These are phyloP conservation scores for Colletotrichum plurivorum DNA, from an alignment of 2,329 filamentous ascomycete species.

Conservation along the genomic window DNA sequence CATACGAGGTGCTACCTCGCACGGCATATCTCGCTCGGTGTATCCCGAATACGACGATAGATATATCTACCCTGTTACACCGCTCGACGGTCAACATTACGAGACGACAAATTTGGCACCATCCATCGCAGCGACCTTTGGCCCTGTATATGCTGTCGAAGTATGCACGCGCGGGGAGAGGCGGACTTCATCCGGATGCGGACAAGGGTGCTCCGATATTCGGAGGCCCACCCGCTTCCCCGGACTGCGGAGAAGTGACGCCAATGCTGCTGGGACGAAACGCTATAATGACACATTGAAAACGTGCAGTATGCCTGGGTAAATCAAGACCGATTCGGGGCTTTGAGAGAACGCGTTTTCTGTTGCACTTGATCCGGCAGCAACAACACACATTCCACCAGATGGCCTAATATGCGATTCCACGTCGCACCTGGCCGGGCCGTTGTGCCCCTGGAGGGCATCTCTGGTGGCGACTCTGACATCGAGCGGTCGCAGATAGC, in stretches of 20 bases:
- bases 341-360: not conserved
- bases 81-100: too few relatives aligned
- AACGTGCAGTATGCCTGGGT: too few relatives aligned
- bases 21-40: not conserved
- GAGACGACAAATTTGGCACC: too few relatives aligned
- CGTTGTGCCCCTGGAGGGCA: not conserved
- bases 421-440: not conserved
- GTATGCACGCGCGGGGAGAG: not conserved
- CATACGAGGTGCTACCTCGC: not conserved
- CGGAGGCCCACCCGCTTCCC: slow-evolving; percentile 16
- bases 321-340: not conserved
- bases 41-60: too few relatives aligned
- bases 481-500: not conserved
- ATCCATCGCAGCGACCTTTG: too few relatives aligned
- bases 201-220: slow-evolving; percentile 21
- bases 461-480: slow-evolving; percentile 7
- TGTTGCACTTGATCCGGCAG: not conserved
- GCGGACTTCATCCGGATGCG: not conserved
- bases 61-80: too few relatives aligned
- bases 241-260: slow-evolving; percentile 26
- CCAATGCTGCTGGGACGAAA: not conserved
- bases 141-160: too few relatives aligned
- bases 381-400: not conserved
- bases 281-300: not conserved
- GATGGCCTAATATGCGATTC: slow-evolving; percentile 19